Evolutionary conservation across 1,139 yeast genomes (phyloP).

Genomic region (Spathaspora sp.): DNA sequence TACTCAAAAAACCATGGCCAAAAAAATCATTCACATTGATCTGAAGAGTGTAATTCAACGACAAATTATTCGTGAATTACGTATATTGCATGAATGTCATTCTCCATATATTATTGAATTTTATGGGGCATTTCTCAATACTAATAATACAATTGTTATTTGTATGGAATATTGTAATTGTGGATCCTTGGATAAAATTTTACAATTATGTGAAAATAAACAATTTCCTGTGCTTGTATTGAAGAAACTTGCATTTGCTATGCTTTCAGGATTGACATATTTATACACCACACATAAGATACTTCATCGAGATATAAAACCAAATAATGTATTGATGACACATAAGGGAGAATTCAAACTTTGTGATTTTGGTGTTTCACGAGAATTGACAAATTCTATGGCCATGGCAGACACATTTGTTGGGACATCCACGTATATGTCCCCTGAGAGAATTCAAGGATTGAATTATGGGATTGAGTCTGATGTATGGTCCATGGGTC

Average conservation of each 20-base stretch:
- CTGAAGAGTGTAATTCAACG: slow-evolving; percentile 78
- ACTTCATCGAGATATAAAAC: slow-evolving; percentile 72
- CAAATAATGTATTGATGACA: slow-evolving; percentile 67
- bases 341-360: slow-evolving; percentile 78
- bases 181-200: slow-evolving; percentile 83
- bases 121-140: slow-evolving; percentile 80
- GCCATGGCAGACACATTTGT: slow-evolving; percentile 90
- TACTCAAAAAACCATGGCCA: slow-evolving; percentile 85
- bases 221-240: slow-evolving; percentile 63
- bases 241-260: slow-evolving; percentile 73
- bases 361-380: slow-evolving; percentile 92
- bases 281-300: slow-evolving; percentile 80
- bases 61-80: slow-evolving; percentile 83
- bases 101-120: slow-evolving; percentile 83
- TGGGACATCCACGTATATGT: slow-evolving; percentile 97
- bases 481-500: slow-evolving; percentile 95
- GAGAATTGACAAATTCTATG: slow-evolving; percentile 86
- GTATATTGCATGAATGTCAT: slow-evolving; percentile 87
- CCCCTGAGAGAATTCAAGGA: slow-evolving; percentile 96
- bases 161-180: slow-evolving; percentile 97
- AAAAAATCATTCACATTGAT: slow-evolving; percentile 84
- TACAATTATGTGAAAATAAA: slow-evolving; percentile 46
- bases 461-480: slow-evolving; percentile 89
- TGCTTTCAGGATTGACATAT: slow-evolving; percentile 78
- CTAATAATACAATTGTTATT: slow-evolving; percentile 67